Evolutionary conservation across 176 grass and related monocot species (phyloP), one percentile per base, ranked within the genome.

Genomic region (Secale cereale): DNA sequence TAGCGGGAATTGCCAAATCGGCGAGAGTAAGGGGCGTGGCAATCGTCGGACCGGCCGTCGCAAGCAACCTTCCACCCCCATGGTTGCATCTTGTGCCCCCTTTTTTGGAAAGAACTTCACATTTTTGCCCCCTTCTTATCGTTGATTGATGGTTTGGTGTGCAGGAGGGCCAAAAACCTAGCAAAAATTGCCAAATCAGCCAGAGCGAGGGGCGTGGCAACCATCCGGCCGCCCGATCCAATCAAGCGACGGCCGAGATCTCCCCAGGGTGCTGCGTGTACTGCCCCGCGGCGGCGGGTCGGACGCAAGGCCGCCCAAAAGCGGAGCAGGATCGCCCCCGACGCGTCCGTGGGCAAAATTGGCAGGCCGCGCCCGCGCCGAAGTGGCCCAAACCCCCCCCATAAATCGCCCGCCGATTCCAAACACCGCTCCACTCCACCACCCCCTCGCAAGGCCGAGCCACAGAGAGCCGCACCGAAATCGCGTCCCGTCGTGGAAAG

Each of bases 341-440:
- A 48, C 80, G 74, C 86, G 65, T 65, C 75, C 80, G 74, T n/a
- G n/a, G n/a, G 84, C 79, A 72, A 65, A 45, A 39, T 70, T 70
- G 78, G 83, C 69, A 80, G 82, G 78, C 82, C 77, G 48, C 88
- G 67, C 79, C 7, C 77, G 48, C 88, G 67, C 79, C 7, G 88
- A 62, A 77, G 20, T 54, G 71, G 63, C 48, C 69, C 78, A 76
- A 59, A 30, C 72, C 6, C 29, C 41, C 37, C 1, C 32, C 54
- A 83, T 90, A 90, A 84, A 90, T 65, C 31, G 52, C 52, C 76
- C 76, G 74, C 74, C 84, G 80, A 71, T 69, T 60, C 59, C 75
- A 86, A 84, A 46, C 61, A 65, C 20, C 16, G 29, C 78, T 16
- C 26, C n/a, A 7, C 71, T 50, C 71, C 69, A 72, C 69, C 69